phyloP scores from a whole-genome alignment of 441 rosid genomes.

The Gossypium trilobum region DNA sequence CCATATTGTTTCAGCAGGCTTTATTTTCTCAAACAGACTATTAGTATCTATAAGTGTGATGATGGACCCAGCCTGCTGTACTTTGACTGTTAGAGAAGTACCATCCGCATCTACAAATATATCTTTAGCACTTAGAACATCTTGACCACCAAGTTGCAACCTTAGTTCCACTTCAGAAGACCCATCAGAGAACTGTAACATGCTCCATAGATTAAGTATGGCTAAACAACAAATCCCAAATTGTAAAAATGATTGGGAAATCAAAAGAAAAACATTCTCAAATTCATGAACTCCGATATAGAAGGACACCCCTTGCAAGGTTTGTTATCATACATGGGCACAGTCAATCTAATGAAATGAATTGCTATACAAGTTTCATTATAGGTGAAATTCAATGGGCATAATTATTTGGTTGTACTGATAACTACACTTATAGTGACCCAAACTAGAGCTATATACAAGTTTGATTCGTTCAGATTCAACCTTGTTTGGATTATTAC shows the following conservation, averaged over 20 bases:
- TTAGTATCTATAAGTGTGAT: slow-evolving; percentile 56
- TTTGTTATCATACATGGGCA: neutral
- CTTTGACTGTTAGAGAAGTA: slow-evolving; percentile 42
- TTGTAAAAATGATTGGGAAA: neutral
- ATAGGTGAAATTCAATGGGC: neutral
- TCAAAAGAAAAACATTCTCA: neutral
- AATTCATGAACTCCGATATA: neutral
- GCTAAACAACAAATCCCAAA: neutral
- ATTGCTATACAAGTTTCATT: neutral
- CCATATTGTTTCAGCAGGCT: slow-evolving; percentile 83
- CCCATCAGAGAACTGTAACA: slow-evolving; percentile 64
- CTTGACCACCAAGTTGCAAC: slow-evolving; percentile 40
- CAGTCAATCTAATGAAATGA: neutral
- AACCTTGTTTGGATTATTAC: neutral
- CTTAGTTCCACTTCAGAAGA: slow-evolving; percentile 72
- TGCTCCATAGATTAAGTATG: neutral
- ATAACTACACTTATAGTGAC: neutral
- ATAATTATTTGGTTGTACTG: neutral
- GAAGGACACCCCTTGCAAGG: neutral
- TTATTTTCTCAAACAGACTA: slow-evolving; percentile 55
- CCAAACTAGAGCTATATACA: neutral
- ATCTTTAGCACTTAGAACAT: slow-evolving; percentile 43
- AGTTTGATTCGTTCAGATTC: neutral
- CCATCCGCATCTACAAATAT: slow-evolving; percentile 72
- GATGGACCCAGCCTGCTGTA: slow-evolving; percentile 41